Evolutionary conservation across 768 basidiomycete genomes (phyloP).

Genomic region (Gymnopilus junonius): DNA sequence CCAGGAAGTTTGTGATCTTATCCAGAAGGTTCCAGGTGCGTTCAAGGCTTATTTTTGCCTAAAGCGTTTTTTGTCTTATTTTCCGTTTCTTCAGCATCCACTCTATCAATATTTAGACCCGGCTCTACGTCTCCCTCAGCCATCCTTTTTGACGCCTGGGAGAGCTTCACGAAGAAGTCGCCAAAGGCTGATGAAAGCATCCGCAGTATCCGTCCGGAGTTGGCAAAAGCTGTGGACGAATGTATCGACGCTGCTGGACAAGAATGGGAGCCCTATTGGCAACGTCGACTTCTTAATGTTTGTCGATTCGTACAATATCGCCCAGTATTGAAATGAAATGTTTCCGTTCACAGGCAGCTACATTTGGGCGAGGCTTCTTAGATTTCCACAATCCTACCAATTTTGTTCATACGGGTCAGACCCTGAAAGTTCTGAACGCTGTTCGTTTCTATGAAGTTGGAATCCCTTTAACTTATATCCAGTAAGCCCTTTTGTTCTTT

Average conservation of each 20-base stretch:
- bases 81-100: conserved; percentile 56
- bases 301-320: conserved; percentile 23
- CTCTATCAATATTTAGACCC: conserved; percentile 85
- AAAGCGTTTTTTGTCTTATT: neutral
- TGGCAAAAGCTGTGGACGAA: conserved; percentile 86
- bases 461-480: conserved; percentile 88
- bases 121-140: conserved; percentile 93
- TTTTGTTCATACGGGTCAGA: conserved; percentile 91
- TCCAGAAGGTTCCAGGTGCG: conserved; percentile 92
- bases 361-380: conserved; percentile 92
- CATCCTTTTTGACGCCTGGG: conserved; percentile 91
- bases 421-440: conserved; percentile 92
- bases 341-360: conserved; percentile 72
- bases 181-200: conserved; percentile 95
- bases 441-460: conserved; percentile 92
- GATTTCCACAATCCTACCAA: conserved; percentile 93
- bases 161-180: conserved; percentile 80
- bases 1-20: conserved; percentile 80
- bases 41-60: neutral
- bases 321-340: neutral
- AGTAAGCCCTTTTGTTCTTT: conserved; percentile 58
- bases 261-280: conserved; percentile 93
- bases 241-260: conserved; percentile 93
- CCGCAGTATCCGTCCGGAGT: conserved; percentile 83
- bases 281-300: conserved; percentile 83